phyloP scores from a whole-genome alignment of 768 basidiomycete species.

The Cystofilobasidium macerans region DNA sequence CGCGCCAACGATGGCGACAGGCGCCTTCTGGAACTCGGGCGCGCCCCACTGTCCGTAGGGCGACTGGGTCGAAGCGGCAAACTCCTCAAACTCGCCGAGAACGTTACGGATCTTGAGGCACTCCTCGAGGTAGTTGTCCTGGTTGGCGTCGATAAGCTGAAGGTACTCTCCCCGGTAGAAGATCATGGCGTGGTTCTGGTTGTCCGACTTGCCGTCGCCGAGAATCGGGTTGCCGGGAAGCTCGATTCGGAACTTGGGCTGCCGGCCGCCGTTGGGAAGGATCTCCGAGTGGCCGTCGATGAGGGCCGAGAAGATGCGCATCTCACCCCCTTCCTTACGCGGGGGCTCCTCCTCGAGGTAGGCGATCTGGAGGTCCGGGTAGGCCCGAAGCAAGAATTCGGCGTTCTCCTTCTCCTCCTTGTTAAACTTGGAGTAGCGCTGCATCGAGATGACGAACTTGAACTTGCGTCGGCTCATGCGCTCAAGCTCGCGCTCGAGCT shows the following conservation, averaged over 20 bases:
- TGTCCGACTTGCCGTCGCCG: conserved; percentile 98
- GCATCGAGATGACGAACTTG: conserved; percentile 99
- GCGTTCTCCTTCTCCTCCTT: conserved; percentile 99
- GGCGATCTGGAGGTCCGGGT: conserved; percentile 96
- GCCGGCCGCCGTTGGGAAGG: conserved; percentile 69
- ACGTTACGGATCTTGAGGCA: conserved; percentile 98
- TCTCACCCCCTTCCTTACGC: conserved; percentile 87
- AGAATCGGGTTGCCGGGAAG: conserved; percentile 97
- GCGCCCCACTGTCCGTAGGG: conserved; percentile 85
- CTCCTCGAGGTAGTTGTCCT: conserved; percentile 99
- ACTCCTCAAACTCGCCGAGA: conserved; percentile 97
- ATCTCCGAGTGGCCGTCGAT: conserved; percentile 99
- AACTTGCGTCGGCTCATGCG: conserved; percentile 97
- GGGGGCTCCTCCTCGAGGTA: conserved; percentile 94
- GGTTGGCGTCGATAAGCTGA: conserved; percentile 98
- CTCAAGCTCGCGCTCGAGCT: conserved; percentile 88
- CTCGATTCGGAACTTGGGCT: conserved; percentile 97
- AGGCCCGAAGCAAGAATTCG: conserved; percentile 91
- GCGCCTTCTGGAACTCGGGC: conserved; percentile 74
- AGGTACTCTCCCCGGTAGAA: conserved; percentile 99
- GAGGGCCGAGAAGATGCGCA: conserved; percentile 85
- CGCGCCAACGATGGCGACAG: conserved; percentile 94
- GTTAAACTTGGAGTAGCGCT: conserved; percentile 98
- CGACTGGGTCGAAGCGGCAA: conserved; percentile 66
- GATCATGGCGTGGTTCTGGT: conserved; percentile 98